Percentiles rank a stretch among this genome's conserved stretches.
Evolutionary conservation across 306 rosid species (phyloP).

Genomic region (Dryas alaskensis): DNA sequence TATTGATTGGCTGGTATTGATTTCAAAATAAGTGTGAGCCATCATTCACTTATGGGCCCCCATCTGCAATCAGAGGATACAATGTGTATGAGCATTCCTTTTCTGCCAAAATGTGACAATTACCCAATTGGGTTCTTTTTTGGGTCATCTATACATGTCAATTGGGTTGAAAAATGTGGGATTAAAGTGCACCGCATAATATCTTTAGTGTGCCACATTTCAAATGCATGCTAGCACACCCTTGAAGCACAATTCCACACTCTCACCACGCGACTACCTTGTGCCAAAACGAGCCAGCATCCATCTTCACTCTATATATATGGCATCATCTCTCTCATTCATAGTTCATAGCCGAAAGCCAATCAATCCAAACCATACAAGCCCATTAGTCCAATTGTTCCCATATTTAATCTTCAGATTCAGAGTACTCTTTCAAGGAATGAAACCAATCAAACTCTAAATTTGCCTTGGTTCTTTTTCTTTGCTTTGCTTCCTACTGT

Average conservation of each 20-base stretch:
- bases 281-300: background rate
- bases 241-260: slow-evolving; percentile 21
- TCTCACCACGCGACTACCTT: slow-evolving; percentile 16
- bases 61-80: too few species aligned
- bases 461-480: background rate
- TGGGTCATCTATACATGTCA: background rate
- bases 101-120: too few species aligned
- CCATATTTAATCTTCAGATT: background rate
- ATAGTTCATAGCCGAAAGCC: background rate
- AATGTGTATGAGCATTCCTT: too few species aligned
- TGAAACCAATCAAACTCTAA: background rate
- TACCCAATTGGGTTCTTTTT: background rate
- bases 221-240: slow-evolving; percentile 17
- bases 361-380: background rate
- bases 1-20: slow-evolving; percentile 18
- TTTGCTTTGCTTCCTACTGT: background rate
- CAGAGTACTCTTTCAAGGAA: background rate
- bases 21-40: background rate
- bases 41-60: background rate
- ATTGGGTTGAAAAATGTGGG: too few species aligned
- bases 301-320: background rate
- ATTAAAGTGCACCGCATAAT: slow-evolving; percentile 9
- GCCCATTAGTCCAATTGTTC: too few species aligned
- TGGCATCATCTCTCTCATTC: background rate
- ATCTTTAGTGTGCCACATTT: background rate